Evolutionary conservation across 2,329 filamentous ascomycete species (phyloP), one percentile per base, ranked within the genome.

Genomic region (Boeremia lycopersici): DNA sequence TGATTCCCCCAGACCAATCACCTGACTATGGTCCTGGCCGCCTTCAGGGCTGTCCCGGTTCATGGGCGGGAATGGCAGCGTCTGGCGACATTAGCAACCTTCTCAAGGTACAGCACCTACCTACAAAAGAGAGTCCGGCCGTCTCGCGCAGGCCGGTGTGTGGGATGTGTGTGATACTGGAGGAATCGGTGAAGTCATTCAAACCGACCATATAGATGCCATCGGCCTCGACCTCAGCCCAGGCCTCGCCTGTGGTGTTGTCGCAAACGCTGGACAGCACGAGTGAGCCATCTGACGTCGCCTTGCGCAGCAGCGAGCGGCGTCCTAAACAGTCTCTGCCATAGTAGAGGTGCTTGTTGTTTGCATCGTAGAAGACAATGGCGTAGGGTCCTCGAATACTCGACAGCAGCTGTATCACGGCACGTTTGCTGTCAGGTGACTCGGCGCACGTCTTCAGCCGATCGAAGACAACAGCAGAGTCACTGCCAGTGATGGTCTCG

Each of bases 311-410:
- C 31, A 99, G 78, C 12, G 95, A 98, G 43, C 95, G 85, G 53
- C 95, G 84, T 8, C 95, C 95, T 3, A 99, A 82, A 53, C 89
- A 89, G 73, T 99, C 95, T 61, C 95, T 85, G 6, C 90, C 92
- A 73, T 90, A 97, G 74, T 88, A 96, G 12, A 98, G 61, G 36
- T 82, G 82, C 9, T 78, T 79, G 48, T 82, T 78, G 9, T 72
- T 67, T 13, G 80, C 82, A 77, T 97, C 89, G 67, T 89, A 89
- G 73, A 89, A 97, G 6, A 93, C 84, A 74, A 98, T 95, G 2
- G 93, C 90, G 77, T 95, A 98, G 0, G 95, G 93, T 0, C 95
- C 95, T 30, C 64, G 56, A 17, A 76, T 69, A 2, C 57, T 54
- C 1, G 68, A 65, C 0, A 77, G 56, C 10, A 71, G 52, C 6